phyloP scores from a whole-genome alignment of 2,329 filamentous ascomycete species.

The Aureobasidium sp. region DNA sequence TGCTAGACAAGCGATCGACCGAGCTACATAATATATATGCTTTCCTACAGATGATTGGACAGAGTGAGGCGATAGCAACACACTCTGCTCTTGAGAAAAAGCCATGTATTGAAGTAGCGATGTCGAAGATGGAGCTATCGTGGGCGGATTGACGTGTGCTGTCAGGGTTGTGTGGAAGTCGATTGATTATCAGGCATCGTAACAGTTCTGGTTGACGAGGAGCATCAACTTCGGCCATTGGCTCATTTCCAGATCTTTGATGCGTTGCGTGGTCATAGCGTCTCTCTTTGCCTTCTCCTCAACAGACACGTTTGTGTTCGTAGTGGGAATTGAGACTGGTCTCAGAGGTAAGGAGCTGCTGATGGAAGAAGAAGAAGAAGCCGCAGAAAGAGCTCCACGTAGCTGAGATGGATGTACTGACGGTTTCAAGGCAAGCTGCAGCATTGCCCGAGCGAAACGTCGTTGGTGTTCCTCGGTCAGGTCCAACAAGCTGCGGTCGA shows the following conservation, averaged over 20 bases:
- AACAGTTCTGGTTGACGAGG: background rate
- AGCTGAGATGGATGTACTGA: conserved; percentile 5
- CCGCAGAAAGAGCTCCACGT: background rate
- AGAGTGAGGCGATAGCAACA: background rate
- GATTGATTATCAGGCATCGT: background rate
- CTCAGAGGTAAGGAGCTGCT: background rate
- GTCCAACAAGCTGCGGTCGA: background rate
- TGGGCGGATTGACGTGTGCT: too few relatives aligned
- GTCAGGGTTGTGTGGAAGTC: too few relatives aligned
- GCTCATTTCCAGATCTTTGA: background rate
- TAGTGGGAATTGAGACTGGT: background rate
- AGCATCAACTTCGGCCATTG: conserved; percentile 9
- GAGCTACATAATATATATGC: background rate
- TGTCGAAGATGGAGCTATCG: too few relatives aligned
- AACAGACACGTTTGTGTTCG: background rate
- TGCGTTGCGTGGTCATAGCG: background rate
- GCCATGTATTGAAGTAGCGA: background rate
- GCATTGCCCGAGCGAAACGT: conserved; percentile 1
- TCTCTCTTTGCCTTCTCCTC: background rate
- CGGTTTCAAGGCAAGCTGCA: background rate
- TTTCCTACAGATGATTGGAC: background rate
- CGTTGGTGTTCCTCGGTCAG: background rate
- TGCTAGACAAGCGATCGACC: background rate
- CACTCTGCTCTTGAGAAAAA: background rate
- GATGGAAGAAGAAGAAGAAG: background rate